Percentiles rank a stretch among this genome's conserved stretches.
These are phyloP conservation scores for Ophiostoma australiae DNA, from an alignment of 2,329 filamentous ascomycete species.

Conservation along the genomic window DNA sequence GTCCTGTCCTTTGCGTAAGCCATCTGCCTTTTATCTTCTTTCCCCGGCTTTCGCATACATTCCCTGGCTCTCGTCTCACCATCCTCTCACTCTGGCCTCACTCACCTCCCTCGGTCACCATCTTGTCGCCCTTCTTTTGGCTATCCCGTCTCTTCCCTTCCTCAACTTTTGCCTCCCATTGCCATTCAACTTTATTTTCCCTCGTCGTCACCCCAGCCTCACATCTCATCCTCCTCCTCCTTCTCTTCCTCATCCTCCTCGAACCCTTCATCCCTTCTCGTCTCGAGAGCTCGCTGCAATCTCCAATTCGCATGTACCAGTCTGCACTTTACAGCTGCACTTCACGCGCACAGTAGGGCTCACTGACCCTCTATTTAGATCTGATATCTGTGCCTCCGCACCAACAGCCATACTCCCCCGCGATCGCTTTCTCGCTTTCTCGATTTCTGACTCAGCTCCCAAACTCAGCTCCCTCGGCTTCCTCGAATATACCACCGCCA, in stretches of 20 bases:
- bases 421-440: background rate
- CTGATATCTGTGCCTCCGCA: slow-evolving; percentile 15
- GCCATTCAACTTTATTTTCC: background rate
- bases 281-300: background rate
- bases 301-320: background rate
- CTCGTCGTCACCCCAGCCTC: background rate
- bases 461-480: background rate
- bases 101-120: background rate
- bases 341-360: slow-evolving; percentile 9
- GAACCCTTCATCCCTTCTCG: background rate
- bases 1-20: background rate
- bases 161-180: background rate
- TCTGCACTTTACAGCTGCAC: slow-evolving; percentile 6
- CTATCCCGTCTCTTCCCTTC: background rate
- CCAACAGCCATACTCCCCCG: background rate
- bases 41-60: slow-evolving; percentile 2
- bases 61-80: background rate
- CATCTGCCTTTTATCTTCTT: too few species aligned
- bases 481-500: background rate
- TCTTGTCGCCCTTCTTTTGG: background rate
- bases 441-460: background rate
- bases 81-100: background rate
- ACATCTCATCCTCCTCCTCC: background rate
- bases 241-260: background rate
- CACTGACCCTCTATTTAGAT: slow-evolving; percentile 16